These are phyloP conservation scores for Cyberlindnera meyerae DNA, from an alignment of 805 yeast species.

Conservation along the genomic window DNA sequence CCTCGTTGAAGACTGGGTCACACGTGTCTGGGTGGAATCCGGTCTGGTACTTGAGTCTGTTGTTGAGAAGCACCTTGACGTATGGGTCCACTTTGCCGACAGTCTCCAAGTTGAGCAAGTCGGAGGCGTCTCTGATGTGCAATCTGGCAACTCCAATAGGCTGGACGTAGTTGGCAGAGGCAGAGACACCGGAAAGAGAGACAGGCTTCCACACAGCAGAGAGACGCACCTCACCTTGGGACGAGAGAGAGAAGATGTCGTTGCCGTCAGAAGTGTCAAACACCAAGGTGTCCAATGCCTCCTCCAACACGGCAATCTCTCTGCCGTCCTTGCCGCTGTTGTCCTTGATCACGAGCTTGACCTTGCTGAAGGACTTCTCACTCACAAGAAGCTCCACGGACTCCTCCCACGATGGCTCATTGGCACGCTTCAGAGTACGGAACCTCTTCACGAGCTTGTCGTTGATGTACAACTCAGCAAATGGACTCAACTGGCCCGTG, in stretches of 20 bases:
- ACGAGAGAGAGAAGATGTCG: conserved; percentile 44
- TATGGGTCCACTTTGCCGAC: conserved; percentile 78
- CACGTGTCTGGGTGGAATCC: conserved; percentile 46
- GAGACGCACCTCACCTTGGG: conserved; percentile 52
- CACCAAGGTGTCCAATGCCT: conserved; percentile 34
- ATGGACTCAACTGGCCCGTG: conserved; percentile 47
- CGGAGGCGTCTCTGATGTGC: conserved; percentile 48
- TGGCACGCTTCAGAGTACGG: conserved; percentile 59
- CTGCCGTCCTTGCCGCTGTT: conserved; percentile 42
- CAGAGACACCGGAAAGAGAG: conserved; percentile 45
- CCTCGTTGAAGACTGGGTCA: conserved; percentile 57
- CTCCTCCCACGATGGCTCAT: conserved; percentile 72
- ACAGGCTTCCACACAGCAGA: conserved; percentile 70
- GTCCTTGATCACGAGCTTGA: conserved; percentile 59
- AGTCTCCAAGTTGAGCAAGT: conserved; percentile 53
- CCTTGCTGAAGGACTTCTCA: conserved; percentile 50
- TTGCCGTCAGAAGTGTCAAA: conserved; percentile 43
- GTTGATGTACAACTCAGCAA: conserved; percentile 61
- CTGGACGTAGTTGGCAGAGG: conserved; percentile 44
- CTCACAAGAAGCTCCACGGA: conserved; percentile 56
- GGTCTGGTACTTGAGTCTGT: conserved; percentile 53
- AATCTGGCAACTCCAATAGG: conserved; percentile 67
- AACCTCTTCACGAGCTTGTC: conserved; percentile 49
- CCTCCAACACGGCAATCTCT: conserved; percentile 53
- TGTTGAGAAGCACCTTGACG: conserved; percentile 53